These are phyloP conservation scores for Syncephalastrum racemosum DNA, from an alignment of 371 early-diverging fungal species.

Conservation along the genomic window DNA sequence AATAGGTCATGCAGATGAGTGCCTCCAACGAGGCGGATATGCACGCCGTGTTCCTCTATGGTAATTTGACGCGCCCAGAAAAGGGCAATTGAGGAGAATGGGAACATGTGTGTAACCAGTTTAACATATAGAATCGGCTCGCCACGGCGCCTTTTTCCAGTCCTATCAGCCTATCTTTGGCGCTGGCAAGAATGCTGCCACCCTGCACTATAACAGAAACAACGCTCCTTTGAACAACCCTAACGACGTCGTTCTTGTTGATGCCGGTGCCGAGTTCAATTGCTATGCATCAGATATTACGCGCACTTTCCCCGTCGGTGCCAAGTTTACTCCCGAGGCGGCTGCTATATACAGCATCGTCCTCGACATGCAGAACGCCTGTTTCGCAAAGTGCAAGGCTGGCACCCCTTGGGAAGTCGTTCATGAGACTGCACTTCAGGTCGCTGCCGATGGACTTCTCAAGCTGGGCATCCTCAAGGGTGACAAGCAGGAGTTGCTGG, in stretches of 20 bases:
- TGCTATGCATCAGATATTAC: constrained; percentile 92
- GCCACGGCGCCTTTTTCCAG: constrained; percentile 72
- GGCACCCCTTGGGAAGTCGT: constrained; percentile 90
- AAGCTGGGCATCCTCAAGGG: constrained; percentile 76
- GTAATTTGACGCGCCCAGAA: constrained; percentile 1
- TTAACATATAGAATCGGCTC: constrained; percentile 44
- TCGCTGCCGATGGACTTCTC: constrained; percentile 77
- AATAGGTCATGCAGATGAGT: constrained; percentile 64
- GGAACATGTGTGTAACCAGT: too few relatives aligned
- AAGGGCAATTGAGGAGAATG: too few relatives aligned
- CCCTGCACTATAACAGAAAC: constrained; percentile 85
- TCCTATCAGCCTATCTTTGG: constrained; percentile 90
- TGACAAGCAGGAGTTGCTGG: constrained; percentile 63
- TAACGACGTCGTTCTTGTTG: constrained; percentile 71
- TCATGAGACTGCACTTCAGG: constrained; percentile 74
- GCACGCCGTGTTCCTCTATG: constrained; percentile 76
- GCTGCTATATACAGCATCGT: constrained; percentile 82
- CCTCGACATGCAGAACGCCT: constrained; percentile 79
- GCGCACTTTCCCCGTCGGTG: constrained; percentile 84
- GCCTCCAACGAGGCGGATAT: constrained; percentile 62
- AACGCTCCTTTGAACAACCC: constrained; percentile 44
- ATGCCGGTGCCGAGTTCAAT: constrained; percentile 83
- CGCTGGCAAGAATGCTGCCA: constrained; percentile 75
- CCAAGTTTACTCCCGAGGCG: constrained; percentile 74
- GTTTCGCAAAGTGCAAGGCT: constrained; percentile 67